A percentile compares a stretch with the other conserved stretches of the same genome.
phyloP scores from a whole-genome alignment of 2,329 filamentous ascomycete genomes.

The Colletotrichum sublineola region DNA sequence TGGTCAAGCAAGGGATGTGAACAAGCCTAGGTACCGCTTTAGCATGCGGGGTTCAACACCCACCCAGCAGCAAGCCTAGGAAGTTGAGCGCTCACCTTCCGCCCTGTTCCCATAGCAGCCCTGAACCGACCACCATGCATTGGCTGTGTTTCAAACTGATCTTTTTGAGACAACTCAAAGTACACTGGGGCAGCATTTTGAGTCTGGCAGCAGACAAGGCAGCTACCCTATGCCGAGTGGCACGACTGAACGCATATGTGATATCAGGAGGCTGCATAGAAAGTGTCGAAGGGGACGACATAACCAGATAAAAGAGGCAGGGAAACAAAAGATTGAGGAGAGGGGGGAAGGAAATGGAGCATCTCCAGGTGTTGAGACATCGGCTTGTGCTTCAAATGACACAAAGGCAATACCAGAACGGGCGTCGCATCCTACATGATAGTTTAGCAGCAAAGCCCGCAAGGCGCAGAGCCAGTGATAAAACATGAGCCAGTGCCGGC shows the following conservation, averaged over 20 bases:
- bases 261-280: background rate
- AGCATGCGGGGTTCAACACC: conserved; percentile 35
- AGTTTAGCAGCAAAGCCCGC: background rate
- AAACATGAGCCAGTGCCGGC: background rate
- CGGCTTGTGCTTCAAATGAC: background rate
- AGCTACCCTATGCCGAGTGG: conserved; percentile 17
- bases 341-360: background rate
- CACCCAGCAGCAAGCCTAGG: conserved; percentile 12
- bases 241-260: conserved; percentile 4
- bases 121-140: conserved; percentile 32
- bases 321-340: background rate
- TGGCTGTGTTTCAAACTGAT: conserved; percentile 30
- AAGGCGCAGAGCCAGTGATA: background rate
- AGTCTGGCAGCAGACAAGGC: background rate
- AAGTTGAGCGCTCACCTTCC: conserved; percentile 21
- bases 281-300: background rate
- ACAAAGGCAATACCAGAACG: conserved; percentile 2
- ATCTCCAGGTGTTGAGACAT: background rate
- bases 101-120: conserved; percentile 41
- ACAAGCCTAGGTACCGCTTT: conserved; percentile 26
- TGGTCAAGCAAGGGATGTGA: conserved; percentile 9
- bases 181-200: conserved; percentile 1
- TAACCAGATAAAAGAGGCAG: background rate
- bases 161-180: conserved; percentile 38
- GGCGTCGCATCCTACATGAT: background rate